Evolutionary conservation across 768 basidiomycete species (phyloP), one percentile per base, ranked within the genome.

Genomic region (Dendrothele bispora): DNA sequence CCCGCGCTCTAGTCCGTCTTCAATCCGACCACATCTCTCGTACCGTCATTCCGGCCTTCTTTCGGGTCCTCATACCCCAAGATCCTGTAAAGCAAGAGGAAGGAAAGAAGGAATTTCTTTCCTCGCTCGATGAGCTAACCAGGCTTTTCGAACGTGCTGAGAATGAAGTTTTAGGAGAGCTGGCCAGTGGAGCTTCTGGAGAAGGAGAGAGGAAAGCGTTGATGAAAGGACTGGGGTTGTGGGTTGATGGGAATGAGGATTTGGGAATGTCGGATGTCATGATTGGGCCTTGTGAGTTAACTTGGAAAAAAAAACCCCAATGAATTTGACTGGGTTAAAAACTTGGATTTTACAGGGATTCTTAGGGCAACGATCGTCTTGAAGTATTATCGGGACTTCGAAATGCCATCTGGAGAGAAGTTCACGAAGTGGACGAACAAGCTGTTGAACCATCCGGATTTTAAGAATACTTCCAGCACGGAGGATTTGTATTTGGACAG

Each of bases 1-100:
- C 84, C 0, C 75, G 84, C 1, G 84, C 81, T 3, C 72, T 88
- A 17, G 74, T 83, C 12, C 79, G 84, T 12, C 77, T 89, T 14
- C 83, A 88, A 61, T 70, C 75, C 10, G 87, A 89, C 62, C 80
- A 84, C 55, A 70, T 86, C 62, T 83, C 77, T 48, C 82, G 86
- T 3, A 59, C 65, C 7, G 60, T 89, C 32, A 73, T 90, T 3
- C 86, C 88, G 6, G 74, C 83, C 0, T 90, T 89, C 63, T 88
- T 88, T 56, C 79, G 85, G 24, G 88, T 74, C 55, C 73, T 90
- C 24, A 86, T 89, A 67, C 82, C 85, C 0, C 87, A 86, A 63
- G 80, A 80, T 6, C 44, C 59, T 7, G 63, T 62, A 3, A 71
- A 77, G 1, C 86, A 88, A 59, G 72, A 75, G 38, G 64, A 72